Evolutionary conservation across 495 filamentous ascomycete species (phyloP), one percentile per base, ranked within the genome.

Genomic region (Trichoderma gamsii): DNA sequence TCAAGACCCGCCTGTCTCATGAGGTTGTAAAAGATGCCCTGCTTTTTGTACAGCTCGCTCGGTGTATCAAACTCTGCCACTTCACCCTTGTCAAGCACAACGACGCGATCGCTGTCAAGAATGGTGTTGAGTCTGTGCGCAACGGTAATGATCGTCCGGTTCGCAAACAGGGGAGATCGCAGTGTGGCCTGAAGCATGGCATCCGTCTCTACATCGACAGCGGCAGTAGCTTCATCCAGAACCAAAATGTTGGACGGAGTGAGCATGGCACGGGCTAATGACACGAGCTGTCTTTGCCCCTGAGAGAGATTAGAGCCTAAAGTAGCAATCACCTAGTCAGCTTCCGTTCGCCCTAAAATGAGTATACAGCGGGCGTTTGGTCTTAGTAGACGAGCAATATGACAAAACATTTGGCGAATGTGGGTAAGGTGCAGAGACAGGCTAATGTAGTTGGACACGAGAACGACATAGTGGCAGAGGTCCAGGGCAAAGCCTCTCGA

Each of bases 121-220:
- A 98, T 97, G 23, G 93, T 98, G 79, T 97, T 97, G 79, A 99
- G 96, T 56, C 95, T 87, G 77, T 99, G 95, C 64, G 95, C 95
- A 73, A 99, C 97, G 0, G 96, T 98, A 73, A 99, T 92, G 76
- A 99, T 98, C 21, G 96, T 99, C 23, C 93, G 86, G 74, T 97
- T 90, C 66, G 86, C 81, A 83, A 97, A 97, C 65, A 88, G 78
- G 25, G 82, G 80, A 27, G 84, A 84, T 38, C 88, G 82, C 46
- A 91, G 76, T 52, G 87, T 90, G 32, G 79, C 76, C 74, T 91
- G 88, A 15, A 97, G 85, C 80, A 97, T 81, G 46, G 92, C 89
- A 76, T 97, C 93, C 0, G 93, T 97, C 83, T 96, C 90, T 64
- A 97, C 89, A 76, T 99, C 95, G 32, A 99, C 94, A 23, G 94